Base-by-base conservation (phyloP, 2,329 filamentous ascomycete species). In the Cyphellophora europaea region DNA sequence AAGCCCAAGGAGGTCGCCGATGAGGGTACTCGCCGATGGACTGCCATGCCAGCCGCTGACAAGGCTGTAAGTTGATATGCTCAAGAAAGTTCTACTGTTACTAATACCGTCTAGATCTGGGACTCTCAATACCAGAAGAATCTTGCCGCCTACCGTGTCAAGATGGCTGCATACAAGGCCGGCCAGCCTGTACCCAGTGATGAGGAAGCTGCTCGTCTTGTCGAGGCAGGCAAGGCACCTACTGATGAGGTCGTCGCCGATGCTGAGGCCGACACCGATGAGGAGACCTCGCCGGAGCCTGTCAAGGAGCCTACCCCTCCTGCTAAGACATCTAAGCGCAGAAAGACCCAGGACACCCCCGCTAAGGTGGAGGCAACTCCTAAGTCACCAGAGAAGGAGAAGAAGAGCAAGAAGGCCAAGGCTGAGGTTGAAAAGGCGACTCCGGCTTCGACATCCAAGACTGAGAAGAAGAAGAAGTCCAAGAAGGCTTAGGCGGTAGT, bases 1-100 rank as follows among this genome's bases (percentile, higher is more conserved):
- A 80, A 82, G 57, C 88, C 89, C 56, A 86, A 86, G 53, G 85
- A 88, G 38, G 83, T 96, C 32, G 82, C 87, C 55, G 77, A 84
- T 41, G 87, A 94, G 61, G 85, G 87, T 27, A 88, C 86, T 53
- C 77, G 78, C 50, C 76, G 88, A 52, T 95, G 89, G 89, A 73
- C 78, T 42, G 72, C 75, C 45, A 86, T 95, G 79, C 66, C 67
- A 5, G 71, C 79, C 2, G 61, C 66, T 6, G 81, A 93, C 64
- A 93, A 93, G 53, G 63, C 71, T 58, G 75, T 79, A 57, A 49
- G 63, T 55, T 19, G n/a, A n/a, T n/a, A n/a, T n/a, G n/a, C n/a
- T n/a, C n/a, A n/a, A n/a, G n/a, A n/a, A n/a, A n/a, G n/a, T n/a
- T n/a, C n/a, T n/a, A n/a, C n/a, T n/a, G n/a, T n/a, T n/a, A 6